Evolutionary conservation across 2,329 filamentous ascomycete genomes (phyloP).

Genomic region (Monosporascus sp.): DNA sequence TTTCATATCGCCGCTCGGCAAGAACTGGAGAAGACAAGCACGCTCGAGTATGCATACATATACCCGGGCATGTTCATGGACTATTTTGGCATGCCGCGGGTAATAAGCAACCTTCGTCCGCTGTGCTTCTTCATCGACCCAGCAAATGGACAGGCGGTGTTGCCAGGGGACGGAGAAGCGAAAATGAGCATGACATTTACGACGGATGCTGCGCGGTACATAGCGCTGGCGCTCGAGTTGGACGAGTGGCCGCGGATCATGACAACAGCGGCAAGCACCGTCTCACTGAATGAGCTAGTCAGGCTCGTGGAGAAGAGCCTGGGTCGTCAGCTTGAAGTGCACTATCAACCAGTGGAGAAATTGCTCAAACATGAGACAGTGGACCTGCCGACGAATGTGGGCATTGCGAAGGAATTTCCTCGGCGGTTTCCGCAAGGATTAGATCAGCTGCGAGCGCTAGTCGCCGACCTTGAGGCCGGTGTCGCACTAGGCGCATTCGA

Average conservation of each 20-base stretch:
- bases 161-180: conserved; percentile 26
- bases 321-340: conserved; percentile 19
- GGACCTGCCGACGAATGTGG: conserved; percentile 22
- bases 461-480: conserved; percentile 26
- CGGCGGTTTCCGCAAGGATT: conserved; percentile 22
- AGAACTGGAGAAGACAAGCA: conserved; percentile 25
- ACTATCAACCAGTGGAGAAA: conserved; percentile 20
- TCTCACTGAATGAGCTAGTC: conserved; percentile 26
- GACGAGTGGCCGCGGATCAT: conserved; percentile 25
- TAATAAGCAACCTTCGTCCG: conserved; percentile 19
- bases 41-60: conserved; percentile 28
- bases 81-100: conserved; percentile 28
- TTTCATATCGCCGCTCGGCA: conserved; percentile 23
- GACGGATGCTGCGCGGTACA: conserved; percentile 26
- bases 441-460: conserved; percentile 18
- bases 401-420: conserved; percentile 17
- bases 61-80: conserved; percentile 34
- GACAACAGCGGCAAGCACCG: conserved; percentile 21
- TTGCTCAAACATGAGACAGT: conserved; percentile 16
- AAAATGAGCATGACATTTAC: conserved; percentile 28
- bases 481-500: conserved; percentile 27
- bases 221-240: conserved; percentile 25
- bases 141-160: conserved; percentile 16
- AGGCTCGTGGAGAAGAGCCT: conserved; percentile 13
- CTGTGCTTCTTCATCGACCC: conserved; percentile 28